A percentile compares a stretch with the other conserved stretches of the same genome.
phyloP scores from a whole-genome alignment of 768 basidiomycete species.

The Lepiota venenata region DNA sequence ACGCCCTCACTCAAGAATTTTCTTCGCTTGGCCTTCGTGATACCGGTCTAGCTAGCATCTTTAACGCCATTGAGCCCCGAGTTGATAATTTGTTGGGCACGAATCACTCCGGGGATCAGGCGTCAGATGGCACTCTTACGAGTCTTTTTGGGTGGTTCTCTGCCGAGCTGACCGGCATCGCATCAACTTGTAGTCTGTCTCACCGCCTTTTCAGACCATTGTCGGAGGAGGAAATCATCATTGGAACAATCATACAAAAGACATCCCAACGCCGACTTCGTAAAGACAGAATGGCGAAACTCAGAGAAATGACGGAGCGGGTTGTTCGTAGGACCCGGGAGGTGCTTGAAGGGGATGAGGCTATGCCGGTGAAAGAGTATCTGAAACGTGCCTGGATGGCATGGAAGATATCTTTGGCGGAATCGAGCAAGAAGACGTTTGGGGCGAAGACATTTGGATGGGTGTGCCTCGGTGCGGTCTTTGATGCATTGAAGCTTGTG shows the following conservation, averaged over 20 bases:
- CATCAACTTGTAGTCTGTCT: conserved; percentile 41
- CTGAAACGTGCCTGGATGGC: conserved; percentile 51
- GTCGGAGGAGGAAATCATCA: conserved; percentile 58
- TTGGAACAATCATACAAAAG: conserved; percentile 65
- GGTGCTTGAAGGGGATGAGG: conserved; percentile 46
- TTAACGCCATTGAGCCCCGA: neutral
- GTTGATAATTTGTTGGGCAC: neutral
- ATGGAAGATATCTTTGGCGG: conserved; percentile 38
- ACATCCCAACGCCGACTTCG: conserved; percentile 51
- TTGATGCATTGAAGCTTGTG: conserved; percentile 37
- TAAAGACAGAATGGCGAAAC: conserved; percentile 45
- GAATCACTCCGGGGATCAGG: neutral
- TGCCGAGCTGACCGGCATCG: conserved; percentile 43
- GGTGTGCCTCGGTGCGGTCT: conserved; percentile 52
- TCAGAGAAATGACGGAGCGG: conserved; percentile 51
- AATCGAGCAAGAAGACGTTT: conserved; percentile 30
- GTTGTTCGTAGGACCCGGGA: conserved; percentile 48
- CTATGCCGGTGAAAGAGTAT: conserved; percentile 30
- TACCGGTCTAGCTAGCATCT: neutral
- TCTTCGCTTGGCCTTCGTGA: neutral
- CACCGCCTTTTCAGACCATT: conserved; percentile 34
- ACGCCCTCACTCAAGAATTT: neutral
- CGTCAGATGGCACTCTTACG: conserved; percentile 16
- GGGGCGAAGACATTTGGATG: conserved; percentile 61
- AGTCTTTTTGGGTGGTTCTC: conserved; percentile 37